These are phyloP conservation scores for Claviceps sp. DNA, from an alignment of 2,329 filamentous ascomycete species.

Conservation along the genomic window DNA sequence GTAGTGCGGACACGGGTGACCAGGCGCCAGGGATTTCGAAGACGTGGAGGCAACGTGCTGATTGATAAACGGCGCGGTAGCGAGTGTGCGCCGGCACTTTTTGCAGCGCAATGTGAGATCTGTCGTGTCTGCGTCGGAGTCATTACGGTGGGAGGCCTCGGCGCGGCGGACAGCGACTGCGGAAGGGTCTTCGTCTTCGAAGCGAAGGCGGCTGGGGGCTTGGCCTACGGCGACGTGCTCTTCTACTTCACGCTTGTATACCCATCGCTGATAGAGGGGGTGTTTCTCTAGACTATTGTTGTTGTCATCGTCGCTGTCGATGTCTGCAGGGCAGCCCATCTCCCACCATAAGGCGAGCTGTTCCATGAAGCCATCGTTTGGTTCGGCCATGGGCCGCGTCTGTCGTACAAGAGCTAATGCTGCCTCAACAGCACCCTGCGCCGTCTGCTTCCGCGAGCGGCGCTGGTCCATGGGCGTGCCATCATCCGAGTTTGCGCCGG, in stretches of 20 bases:
- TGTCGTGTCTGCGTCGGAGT: not conserved
- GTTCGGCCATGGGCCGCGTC: slow-evolving; percentile 66
- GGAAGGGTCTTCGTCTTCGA: slow-evolving; percentile 57
- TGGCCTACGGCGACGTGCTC: slow-evolving; percentile 55
- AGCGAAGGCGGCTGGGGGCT: slow-evolving; percentile 71
- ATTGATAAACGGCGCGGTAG: slow-evolving; percentile 48
- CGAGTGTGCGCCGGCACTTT: slow-evolving; percentile 65
- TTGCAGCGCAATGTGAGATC: slow-evolving; percentile 56
- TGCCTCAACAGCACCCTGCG: slow-evolving; percentile 33
- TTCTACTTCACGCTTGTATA: slow-evolving; percentile 40
- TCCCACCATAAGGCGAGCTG: slow-evolving; percentile 79
- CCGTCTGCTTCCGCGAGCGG: slow-evolving; percentile 20
- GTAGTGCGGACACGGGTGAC: slow-evolving; percentile 57
- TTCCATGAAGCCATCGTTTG: slow-evolving; percentile 82
- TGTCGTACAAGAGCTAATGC: slow-evolving; percentile 59
- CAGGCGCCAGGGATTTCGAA: slow-evolving; percentile 1
- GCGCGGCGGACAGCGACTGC: not conserved
- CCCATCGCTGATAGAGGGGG: slow-evolving; percentile 66
- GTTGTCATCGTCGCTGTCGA: slow-evolving; percentile 21
- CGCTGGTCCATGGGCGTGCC: slow-evolving; percentile 3
- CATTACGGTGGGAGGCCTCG: not conserved
- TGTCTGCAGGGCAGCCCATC: slow-evolving; percentile 58
- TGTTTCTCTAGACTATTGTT: slow-evolving; percentile 40
- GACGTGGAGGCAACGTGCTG: slow-evolving; percentile 33
- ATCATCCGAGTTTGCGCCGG: not conserved